Evolutionary conservation across 1,139 yeast genomes (phyloP), one percentile per base, ranked within the genome.

Genomic region (Kurtzmaniella natalensis): DNA sequence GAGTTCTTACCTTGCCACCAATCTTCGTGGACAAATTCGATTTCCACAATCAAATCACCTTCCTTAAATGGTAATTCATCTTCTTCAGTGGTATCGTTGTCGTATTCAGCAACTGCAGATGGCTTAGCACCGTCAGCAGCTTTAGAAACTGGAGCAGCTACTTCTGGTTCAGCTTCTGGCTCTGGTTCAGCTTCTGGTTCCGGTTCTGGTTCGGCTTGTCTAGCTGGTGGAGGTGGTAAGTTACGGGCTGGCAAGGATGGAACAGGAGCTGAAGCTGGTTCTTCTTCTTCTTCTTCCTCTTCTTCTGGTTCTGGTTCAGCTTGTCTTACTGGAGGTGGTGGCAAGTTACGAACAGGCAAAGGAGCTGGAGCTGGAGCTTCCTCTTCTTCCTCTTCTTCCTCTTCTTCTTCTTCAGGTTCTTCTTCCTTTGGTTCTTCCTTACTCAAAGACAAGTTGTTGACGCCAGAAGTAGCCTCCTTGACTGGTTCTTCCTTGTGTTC

Each of bases 1-100:
- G 73, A 48, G 52, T 82, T 80, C 41, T 67, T 70, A 25, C 94
- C 94, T 18, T 76, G 61, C 94, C 94, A 84, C 94, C 94, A 84
- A 45, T 81, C 88, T 32, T 77, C 83, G 50, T 81, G 89, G 8
- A 78, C 75, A 48, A 78, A 73, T 38, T 81, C 83, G 41, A 83
- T 77, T 18, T 76, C 76, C n/a, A 71, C 59, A 41, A 83, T 75
- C 34, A 58, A 49, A 43, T 83, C 92, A 35, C 84, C 87, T 49
- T 80, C 89, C 13, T 44, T 64, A 35, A 83, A 74, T 1, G 70
- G 71, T 38, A 83, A 72, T 53, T 83, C 94, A 48, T 83, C 81
- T 38, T 81, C 89, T 51, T 82, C 94, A 42, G 78, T 87, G 50
- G 79, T 78, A 44, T 71, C 82, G 46, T 81, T 81, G 36, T 77